Evolutionary conservation across 176 grass and related monocot genomes (phyloP), one percentile per base, ranked within the genome.

Genomic region (Areca catechu): DNA sequence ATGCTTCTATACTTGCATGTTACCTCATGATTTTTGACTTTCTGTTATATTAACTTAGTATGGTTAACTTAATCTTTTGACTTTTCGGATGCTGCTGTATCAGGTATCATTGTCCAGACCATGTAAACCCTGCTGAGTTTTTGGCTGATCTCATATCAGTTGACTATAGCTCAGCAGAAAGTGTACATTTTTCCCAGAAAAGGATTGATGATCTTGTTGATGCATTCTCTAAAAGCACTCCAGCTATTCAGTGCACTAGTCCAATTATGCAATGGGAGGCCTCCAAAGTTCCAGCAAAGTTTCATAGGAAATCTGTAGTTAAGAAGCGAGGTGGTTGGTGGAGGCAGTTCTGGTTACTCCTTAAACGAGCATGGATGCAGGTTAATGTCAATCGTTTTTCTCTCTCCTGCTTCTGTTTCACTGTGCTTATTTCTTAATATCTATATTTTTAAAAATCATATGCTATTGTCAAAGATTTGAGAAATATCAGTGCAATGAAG

Each of bases 281-380:
- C 23, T 54, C 63, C 50, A 61, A 80, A 53, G 63, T 82, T 57
- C 62, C 70, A 62, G 16, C 51, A 66, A 83, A 85, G 62, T 25
- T 77, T 66, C 71, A 57, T 59, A 62, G 59, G 19, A 98, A 85
- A 73, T 66, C 66, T 47, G 63, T 23, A 51, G 65, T 57, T 15
- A 98, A 80, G 76, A 78, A 56, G 69, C 78, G 63, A 22, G 60
- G 49, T 60, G 80, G 83, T 72, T 98, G 87, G 83, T 97, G 87
- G 81, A 79, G 73, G 56, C 84, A 88, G 58, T 98, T 98, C 15
- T 34, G 59, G 63, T 78, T 98, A 55, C 78, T 98, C 58, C 82
- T 98, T 77, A 98, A 98, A 69, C 76, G 83, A 66, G 93, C 93
- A 72, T 98, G 84, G 93, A 85, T 92, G 83, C 93, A 98, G 87